phyloP scores from a whole-genome alignment of 1,284 basidiomycete species.

The Inonotus hispidus region DNA sequence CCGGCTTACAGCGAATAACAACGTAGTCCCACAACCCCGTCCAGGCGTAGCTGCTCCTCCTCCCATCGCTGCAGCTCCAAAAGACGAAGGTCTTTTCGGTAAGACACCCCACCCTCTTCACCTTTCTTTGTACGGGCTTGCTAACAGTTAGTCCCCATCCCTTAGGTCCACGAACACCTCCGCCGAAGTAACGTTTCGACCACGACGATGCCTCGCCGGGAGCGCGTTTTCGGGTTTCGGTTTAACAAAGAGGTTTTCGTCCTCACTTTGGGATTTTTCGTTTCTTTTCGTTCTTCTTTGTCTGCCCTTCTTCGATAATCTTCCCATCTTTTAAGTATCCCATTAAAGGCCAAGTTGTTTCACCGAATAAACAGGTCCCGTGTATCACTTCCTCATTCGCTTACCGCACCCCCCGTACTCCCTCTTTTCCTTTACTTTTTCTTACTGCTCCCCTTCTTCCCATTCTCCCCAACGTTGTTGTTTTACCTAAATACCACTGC shows the following conservation, averaged over 20 bases:
- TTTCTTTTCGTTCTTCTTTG: neutral
- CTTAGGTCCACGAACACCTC: constrained; percentile 16
- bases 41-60: constrained; percentile 31
- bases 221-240: too few relatives aligned
- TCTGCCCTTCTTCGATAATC: too few relatives aligned
- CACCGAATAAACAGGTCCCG: too few relatives aligned
- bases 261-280: neutral
- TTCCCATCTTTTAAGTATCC: too few relatives aligned
- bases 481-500: neutral
- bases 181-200: constrained; percentile 12
- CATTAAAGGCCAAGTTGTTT: neutral
- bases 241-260: too few relatives aligned
- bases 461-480: neutral
- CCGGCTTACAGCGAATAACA: constrained; percentile 44
- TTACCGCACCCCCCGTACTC: neutral
- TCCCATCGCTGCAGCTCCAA: constrained; percentile 37
- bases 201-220: too few relatives aligned
- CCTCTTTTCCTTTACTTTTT: neutral
- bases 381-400: neutral
- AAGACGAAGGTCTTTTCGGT: constrained; percentile 61
- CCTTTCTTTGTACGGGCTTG: neutral
- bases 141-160: neutral
- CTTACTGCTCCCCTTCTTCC: neutral
- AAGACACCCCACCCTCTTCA: neutral
- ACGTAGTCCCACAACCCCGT: constrained; percentile 43